Percentiles rank a stretch among this genome's conserved stretches.
Conservation (phyloP, 2,329 filamentous ascomycete genomes). For the Zymoseptoria passerinii region DNA sequence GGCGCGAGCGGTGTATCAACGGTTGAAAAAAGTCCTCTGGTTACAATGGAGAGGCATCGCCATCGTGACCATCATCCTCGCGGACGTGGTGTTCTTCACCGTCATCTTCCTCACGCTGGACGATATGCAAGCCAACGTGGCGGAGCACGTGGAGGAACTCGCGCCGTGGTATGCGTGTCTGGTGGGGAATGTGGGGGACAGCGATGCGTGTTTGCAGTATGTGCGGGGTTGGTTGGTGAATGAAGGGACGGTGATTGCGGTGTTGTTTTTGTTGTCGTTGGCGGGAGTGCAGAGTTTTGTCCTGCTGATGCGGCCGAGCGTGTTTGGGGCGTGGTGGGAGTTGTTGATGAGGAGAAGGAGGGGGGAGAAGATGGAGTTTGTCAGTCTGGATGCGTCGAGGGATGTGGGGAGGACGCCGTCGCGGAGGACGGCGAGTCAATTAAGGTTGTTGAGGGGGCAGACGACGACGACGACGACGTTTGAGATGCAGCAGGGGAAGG, state of each 20-base stretch:
- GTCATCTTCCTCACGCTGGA: slow-evolving; percentile 85
- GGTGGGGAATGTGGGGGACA: slow-evolving; percentile 48
- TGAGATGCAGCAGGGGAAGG: slow-evolving; percentile 26
- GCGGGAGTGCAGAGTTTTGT: slow-evolving; percentile 75
- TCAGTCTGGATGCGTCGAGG: slow-evolving; percentile 65
- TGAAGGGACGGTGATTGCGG: slow-evolving; percentile 68
- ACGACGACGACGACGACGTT: slow-evolving; percentile 26
- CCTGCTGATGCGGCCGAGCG: slow-evolving; percentile 73
- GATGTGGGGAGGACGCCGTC: slow-evolving; percentile 16
- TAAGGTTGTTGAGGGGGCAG: slow-evolving; percentile 18
- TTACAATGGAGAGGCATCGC: slow-evolving; percentile 91
- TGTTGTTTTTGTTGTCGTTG: slow-evolving; percentile 74
- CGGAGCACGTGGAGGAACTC: slow-evolving; percentile 49
- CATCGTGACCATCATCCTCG: slow-evolving; percentile 81
- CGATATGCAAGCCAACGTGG: slow-evolving; percentile 53
- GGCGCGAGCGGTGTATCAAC: slow-evolving; percentile 77
- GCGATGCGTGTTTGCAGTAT: slow-evolving; percentile 55
- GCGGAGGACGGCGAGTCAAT: slow-evolving; percentile 19
- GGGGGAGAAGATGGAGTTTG: slow-evolving; percentile 73
- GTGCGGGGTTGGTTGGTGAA: slow-evolving; percentile 59
- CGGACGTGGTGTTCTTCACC: slow-evolving; percentile 89
- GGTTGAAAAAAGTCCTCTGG: slow-evolving; percentile 75
- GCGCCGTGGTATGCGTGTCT: slow-evolving; percentile 66
- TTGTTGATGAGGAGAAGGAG: slow-evolving; percentile 39
- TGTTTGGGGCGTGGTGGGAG: slow-evolving; percentile 76